Evolutionary conservation across 257 asterid genomes (phyloP).

Genomic region (Primulina huaijiensis): DNA sequence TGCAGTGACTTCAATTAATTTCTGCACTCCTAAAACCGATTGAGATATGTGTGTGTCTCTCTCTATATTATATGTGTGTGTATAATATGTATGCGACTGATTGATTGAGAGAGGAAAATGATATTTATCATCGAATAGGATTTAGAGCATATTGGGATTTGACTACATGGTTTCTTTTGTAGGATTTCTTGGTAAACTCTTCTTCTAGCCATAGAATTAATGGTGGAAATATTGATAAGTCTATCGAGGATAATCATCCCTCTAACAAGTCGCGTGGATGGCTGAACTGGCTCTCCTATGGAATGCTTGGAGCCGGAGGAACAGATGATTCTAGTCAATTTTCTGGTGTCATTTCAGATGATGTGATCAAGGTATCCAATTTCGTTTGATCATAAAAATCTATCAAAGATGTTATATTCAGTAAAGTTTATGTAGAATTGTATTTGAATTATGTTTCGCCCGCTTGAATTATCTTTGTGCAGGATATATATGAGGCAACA

Average conservation of each 20-base stretch:
- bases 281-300: slow-evolving; percentile 96
- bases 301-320: slow-evolving; percentile 99
- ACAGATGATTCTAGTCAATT: slow-evolving; percentile 85
- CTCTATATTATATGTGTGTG: too few species aligned
- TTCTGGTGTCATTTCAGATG: slow-evolving; percentile 94
- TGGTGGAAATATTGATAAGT: slow-evolving; percentile 45
- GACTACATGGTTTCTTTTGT: slow-evolving; percentile 25
- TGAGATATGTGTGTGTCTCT: neutral
- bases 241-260: slow-evolving; percentile 61
- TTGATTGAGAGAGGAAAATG: too few species aligned
- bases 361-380: slow-evolving; percentile 67
- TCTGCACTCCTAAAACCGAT: slow-evolving; percentile 17
- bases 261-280: slow-evolving; percentile 87
- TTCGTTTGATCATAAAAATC: slow-evolving; percentile 18
- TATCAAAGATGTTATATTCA: slow-evolving; percentile 9
- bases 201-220: slow-evolving; percentile 42
- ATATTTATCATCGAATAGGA: neutral
- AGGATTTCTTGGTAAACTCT: slow-evolving; percentile 70
- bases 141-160: slow-evolving; percentile 10
- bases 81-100: too few species aligned
- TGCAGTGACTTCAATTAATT: slow-evolving; percentile 5
- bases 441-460: slow-evolving; percentile 15
- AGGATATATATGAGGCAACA: slow-evolving; percentile 98
- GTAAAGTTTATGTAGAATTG: slow-evolving; percentile 5
- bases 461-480: slow-evolving; percentile 30